Evolutionary conservation across 2,329 filamentous ascomycete species (phyloP).

Genomic region (Diaporthe sp.): DNA sequence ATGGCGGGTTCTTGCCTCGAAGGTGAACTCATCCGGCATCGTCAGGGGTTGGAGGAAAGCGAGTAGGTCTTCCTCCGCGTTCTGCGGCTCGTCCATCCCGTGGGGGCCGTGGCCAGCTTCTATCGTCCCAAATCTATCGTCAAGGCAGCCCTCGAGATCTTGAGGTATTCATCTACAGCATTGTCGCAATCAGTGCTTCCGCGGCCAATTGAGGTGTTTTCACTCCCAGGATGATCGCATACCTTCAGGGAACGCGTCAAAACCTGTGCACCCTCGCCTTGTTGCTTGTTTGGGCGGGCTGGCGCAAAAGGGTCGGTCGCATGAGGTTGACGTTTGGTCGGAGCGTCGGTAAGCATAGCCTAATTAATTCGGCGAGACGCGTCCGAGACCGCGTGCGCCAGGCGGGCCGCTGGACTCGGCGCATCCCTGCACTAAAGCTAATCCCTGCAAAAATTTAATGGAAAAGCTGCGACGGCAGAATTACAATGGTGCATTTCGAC

Average conservation of each 20-base stretch:
- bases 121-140: constrained; percentile 29
- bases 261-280: not conserved
- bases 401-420: not conserved
- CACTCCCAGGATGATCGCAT: not conserved
- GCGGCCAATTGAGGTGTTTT: not conserved
- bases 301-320: not conserved
- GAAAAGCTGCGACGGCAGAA: not conserved
- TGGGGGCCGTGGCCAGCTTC: not conserved
- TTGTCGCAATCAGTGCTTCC: constrained; percentile 21
- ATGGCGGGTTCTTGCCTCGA: constrained; percentile 7
- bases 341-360: not conserved
- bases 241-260: constrained; percentile 8
- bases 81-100: constrained; percentile 28
- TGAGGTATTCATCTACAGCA: constrained; percentile 20
- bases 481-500: not conserved
- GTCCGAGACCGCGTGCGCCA: constrained; percentile 9
- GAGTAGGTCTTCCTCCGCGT: constrained; percentile 36
- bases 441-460: constrained; percentile 25
- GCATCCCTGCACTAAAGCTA: constrained; percentile 12
- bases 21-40: constrained; percentile 25
- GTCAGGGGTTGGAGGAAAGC: constrained; percentile 37
- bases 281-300: not conserved
- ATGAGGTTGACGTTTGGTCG: not conserved
- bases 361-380: constrained; percentile 12
- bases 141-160: not conserved